Base-by-base conservation (phyloP, 176 grass and related monocot genomes). In the Aechmea fasciata region DNA sequence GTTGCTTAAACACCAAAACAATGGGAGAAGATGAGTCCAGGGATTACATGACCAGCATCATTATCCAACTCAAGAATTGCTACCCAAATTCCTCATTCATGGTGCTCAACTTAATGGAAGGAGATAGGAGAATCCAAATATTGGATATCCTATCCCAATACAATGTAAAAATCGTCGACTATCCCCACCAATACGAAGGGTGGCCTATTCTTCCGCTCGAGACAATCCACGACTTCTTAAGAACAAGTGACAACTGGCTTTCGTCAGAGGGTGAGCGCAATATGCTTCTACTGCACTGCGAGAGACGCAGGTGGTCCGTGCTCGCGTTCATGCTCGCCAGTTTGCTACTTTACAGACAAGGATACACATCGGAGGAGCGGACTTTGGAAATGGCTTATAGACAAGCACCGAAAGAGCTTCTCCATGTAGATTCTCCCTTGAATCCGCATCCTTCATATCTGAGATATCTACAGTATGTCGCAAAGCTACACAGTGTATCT, bases 391-490 rank as follows among this genome's bases (percentile, higher is more conserved):
- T 69, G 64, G 75, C 82, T 41, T 85, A 85, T 61, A 74, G 64
- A 50, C 64, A 80, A 20, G 79, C 77, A 18, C 61, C 87, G 10
- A 73, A 51, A 23, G 72, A 79, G 52, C 69, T 79, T n/a, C 76
- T 82, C 11, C 64, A 75, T 11, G 57, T 74, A 3, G 51, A 33
- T 0, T 79, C 63, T 3, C 26, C 14, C 41, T 67, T 85, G 57
- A 76, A 82, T 26, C 79, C 87, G 11, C 69, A 79, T 24, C 72
- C 87, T 70, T 74, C 83, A 51, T 83, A 90, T 55, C 54, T 80
- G 51, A 90, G 87, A 76, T 90, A 90, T 52, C 70, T 85, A 10
- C 83, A 80, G 48, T 90, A 90, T 4, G 69, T 90, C 18, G 3
- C 65, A 6, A 85, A 66, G 63, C 70, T 82, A 23, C 54, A 70